phyloP scores from a whole-genome alignment of 176 grass and related monocot species.

The Triticum aestivum region DNA sequence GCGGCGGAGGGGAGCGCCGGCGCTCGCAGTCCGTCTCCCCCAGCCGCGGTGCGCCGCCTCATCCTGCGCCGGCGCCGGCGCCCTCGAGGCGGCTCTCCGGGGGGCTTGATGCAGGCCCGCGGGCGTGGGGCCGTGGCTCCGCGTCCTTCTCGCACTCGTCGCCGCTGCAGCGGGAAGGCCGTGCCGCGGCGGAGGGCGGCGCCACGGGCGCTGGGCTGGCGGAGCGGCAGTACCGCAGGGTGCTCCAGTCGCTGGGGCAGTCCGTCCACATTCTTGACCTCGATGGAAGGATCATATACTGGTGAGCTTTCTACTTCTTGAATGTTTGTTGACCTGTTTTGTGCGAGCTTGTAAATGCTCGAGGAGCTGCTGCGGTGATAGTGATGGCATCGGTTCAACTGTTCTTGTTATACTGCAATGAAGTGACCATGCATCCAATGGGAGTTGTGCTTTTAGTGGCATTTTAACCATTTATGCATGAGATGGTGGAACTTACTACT shows the following conservation, averaged over 20 bases:
- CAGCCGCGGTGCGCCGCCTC: conserved; percentile 18
- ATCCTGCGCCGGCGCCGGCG: not conserved
- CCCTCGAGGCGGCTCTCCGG: conserved; percentile 32
- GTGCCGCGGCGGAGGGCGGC: conserved; percentile 7
- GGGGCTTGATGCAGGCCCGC: conserved; percentile 17
- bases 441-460: not conserved
- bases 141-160: conserved; percentile 56
- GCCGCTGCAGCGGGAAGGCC: conserved; percentile 58
- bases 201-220: conserved; percentile 41
- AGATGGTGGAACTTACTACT: not conserved
- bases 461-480: conserved; percentile 22
- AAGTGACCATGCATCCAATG: not conserved
- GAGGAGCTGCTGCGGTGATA: conserved; percentile 2
- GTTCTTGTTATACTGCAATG: not conserved
- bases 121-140: conserved; percentile 44
- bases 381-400: conserved; percentile 1
- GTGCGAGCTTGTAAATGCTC: not conserved
- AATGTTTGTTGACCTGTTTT: not conserved
- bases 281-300: conserved; percentile 86
- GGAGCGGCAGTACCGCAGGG: conserved; percentile 67
- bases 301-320: conserved; percentile 52
- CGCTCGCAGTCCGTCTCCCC: conserved; percentile 90
- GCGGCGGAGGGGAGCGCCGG: conserved; percentile 19
- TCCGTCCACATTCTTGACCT: conserved; percentile 90
- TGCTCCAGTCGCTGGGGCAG: conserved; percentile 82